Conservation (phyloP, 495 filamentous ascomycete species). For the Neurospora sublineolata region DNA sequence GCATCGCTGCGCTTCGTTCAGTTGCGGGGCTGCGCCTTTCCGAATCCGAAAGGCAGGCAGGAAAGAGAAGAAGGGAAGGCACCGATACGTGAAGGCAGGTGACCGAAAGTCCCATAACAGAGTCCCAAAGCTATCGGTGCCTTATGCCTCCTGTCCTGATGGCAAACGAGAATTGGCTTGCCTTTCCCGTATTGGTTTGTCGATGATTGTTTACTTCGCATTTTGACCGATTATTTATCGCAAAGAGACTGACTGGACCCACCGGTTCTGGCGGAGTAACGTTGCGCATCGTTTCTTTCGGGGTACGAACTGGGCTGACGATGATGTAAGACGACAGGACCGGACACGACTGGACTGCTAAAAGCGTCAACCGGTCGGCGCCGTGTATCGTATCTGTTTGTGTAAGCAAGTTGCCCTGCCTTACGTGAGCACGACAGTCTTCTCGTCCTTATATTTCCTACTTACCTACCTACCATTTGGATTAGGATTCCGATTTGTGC, state of each 20-base stretch:
- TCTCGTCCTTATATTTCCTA: neutral
- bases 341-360: neutral
- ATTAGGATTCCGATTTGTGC: neutral
- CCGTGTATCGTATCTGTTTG: neutral
- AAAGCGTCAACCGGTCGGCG: neutral
- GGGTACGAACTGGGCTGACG: neutral
- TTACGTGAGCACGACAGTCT: neutral
- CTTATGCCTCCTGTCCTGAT: too few species aligned
- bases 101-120: neutral
- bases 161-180: too few species aligned
- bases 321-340: neutral
- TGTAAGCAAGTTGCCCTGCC: neutral
- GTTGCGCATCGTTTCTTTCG: too few species aligned
- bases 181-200: too few species aligned
- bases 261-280: neutral
- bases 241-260: neutral
- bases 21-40: neutral
- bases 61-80: neutral
- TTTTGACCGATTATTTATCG: neutral
- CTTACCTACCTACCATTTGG: too few species aligned
- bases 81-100: neutral
- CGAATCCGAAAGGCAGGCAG: neutral
- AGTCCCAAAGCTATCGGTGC: too few species aligned
- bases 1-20: neutral
- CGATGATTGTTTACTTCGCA: neutral